A percentile compares a stretch with the other conserved stretches of the same genome.
These are phyloP conservation scores for Nicotiana tabacum DNA, from an alignment of 257 asterid genomes.

Conservation along the genomic window DNA sequence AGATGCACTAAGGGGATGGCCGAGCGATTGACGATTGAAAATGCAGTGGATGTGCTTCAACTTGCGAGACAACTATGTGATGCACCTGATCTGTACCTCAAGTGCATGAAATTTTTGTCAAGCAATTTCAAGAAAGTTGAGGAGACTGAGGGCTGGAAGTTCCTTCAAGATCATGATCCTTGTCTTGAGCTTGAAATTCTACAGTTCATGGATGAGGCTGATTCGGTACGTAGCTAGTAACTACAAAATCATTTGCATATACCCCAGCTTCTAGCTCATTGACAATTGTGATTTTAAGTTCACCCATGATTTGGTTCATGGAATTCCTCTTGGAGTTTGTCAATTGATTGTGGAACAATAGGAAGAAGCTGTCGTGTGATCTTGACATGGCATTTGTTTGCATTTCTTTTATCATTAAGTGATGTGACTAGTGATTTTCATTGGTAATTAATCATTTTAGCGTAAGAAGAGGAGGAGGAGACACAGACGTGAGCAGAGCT, in stretches of 20 bases:
- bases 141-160: conserved; percentile 82
- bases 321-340: background rate
- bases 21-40: conserved; percentile 37
- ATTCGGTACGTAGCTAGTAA: conserved; percentile 37
- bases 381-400: background rate
- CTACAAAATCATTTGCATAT: background rate
- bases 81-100: conserved; percentile 76
- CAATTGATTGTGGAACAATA: background rate
- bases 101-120: conserved; percentile 56
- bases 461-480: conserved; percentile 56
- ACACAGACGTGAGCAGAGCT: conserved; percentile 46
- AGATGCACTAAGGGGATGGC: conserved; percentile 54
- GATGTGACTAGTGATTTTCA: background rate
- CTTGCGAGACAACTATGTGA: conserved; percentile 80
- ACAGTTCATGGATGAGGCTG: conserved; percentile 70
- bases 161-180: conserved; percentile 70
- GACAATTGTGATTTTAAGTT: background rate
- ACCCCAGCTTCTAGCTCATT: background rate
- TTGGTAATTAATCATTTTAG: conserved; percentile 27
- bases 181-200: conserved; percentile 77
- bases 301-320: background rate
- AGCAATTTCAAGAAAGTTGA: conserved; percentile 51
- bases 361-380: background rate
- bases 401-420: background rate
- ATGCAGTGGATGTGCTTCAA: conserved; percentile 76